Conservation (phyloP, 179 eudicot species). For the Amaranthus tricolor region DNA sequence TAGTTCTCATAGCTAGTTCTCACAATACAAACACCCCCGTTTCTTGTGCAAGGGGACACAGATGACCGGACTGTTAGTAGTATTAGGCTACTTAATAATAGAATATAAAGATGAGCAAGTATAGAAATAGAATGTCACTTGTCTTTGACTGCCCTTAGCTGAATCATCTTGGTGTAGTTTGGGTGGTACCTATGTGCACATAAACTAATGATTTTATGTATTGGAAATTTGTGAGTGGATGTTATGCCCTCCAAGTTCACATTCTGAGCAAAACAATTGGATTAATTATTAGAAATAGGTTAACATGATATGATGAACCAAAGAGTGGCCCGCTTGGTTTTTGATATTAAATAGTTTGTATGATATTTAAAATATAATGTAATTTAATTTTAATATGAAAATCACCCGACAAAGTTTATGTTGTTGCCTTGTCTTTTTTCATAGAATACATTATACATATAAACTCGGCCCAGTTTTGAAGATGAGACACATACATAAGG, state of each 20-base stretch:
- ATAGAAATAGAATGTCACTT: slow-evolving; percentile 1
- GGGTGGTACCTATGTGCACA: slow-evolving; percentile 10
- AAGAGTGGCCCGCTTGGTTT: too few species aligned
- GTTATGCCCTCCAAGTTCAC: neutral
- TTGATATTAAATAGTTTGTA: too few species aligned
- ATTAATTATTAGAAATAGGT: too few species aligned
- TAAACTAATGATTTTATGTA: neutral
- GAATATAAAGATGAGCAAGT: slow-evolving; percentile 14
- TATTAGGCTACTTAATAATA: slow-evolving; percentile 2
- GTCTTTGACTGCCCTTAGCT: slow-evolving; percentile 13
- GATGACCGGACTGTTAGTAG: slow-evolving; percentile 9
- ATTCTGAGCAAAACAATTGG: neutral
- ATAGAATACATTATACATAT: too few species aligned
- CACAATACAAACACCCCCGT: slow-evolving; percentile 13
- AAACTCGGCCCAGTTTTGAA: too few species aligned
- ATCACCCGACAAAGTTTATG: too few species aligned
- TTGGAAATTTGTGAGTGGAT: neutral
- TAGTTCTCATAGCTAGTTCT: slow-evolving; percentile 18
- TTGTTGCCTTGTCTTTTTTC: too few species aligned
- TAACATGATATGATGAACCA: too few species aligned
- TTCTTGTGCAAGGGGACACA: slow-evolving; percentile 6
- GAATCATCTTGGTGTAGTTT: slow-evolving; percentile 7
- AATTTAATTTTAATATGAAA: too few species aligned
- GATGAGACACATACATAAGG: too few species aligned
- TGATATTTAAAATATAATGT: too few species aligned